Evolutionary conservation across 345 rosid genomes (phyloP).

Genomic region (Camelina hispida): DNA sequence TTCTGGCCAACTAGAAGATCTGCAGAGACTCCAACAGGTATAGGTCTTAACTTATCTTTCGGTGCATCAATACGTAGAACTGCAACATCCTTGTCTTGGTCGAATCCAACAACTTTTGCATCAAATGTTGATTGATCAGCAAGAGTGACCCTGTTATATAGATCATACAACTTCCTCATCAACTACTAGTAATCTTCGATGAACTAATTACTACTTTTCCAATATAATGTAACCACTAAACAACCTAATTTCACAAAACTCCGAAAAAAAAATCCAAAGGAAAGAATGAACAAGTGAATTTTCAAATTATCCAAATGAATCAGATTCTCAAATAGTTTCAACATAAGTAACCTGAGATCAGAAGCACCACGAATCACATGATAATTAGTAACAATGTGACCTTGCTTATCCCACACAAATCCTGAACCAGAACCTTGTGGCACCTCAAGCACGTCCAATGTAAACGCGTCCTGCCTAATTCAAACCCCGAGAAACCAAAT

Average conservation of each 20-base stretch:
- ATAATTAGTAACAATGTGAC: slow-evolving; percentile 90
- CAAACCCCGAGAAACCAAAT: background rate
- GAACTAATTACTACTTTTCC: background rate
- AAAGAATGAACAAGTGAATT: no score
- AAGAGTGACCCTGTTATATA: slow-evolving; percentile 73
- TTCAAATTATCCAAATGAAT: background rate
- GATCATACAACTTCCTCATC: background rate
- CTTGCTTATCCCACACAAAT: slow-evolving; percentile 87
- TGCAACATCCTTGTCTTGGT: slow-evolving; percentile 98
- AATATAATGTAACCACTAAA: background rate
- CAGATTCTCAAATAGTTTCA: background rate
- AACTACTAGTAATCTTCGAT: no score
- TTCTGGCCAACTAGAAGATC: slow-evolving; percentile 98
- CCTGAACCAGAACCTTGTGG: slow-evolving; percentile 99
- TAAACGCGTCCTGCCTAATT: slow-evolving; percentile 90
- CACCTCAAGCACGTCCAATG: slow-evolving; percentile 93
- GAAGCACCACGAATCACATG: slow-evolving; percentile 98
- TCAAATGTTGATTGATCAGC: slow-evolving; percentile 85
- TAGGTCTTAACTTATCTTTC: slow-evolving; percentile 71
- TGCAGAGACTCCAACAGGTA: slow-evolving; percentile 90
- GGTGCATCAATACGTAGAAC: slow-evolving; percentile 80
- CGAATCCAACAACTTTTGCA: slow-evolving; percentile 91
- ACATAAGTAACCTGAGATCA: slow-evolving; percentile 68
- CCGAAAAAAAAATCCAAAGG: no score
- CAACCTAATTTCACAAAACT: no score